Evolutionary conservation across 23 red algal genomes (phyloP).

Genomic region (Gracilariopsis chorda): DNA sequence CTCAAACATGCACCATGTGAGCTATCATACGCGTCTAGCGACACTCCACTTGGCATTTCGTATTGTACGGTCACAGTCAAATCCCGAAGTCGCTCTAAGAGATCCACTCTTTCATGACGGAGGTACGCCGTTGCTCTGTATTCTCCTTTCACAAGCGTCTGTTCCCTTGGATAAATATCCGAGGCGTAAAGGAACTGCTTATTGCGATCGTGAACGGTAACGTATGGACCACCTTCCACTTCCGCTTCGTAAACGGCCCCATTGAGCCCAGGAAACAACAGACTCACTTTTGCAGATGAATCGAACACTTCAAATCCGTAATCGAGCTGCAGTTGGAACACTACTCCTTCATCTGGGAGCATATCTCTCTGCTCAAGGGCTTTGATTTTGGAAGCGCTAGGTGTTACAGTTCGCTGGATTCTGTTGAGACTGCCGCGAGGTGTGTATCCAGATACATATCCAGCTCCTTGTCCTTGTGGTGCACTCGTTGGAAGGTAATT

Average conservation of each 20-base stretch:
- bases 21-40: slow-evolving; percentile 52
- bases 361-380: slow-evolving; percentile 25
- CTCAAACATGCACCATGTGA: slow-evolving; percentile 50
- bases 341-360: slow-evolving; percentile 21
- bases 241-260: slow-evolving; percentile 58
- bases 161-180: slow-evolving; percentile 60
- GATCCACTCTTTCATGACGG: slow-evolving; percentile 62
- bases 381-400: not conserved
- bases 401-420: slow-evolving; percentile 13
- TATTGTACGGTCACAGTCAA: slow-evolving; percentile 27
- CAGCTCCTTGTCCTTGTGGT: not conserved
- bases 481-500: not conserved
- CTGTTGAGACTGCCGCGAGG: slow-evolving; percentile 27
- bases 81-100: slow-evolving; percentile 52
- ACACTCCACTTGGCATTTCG: slow-evolving; percentile 21
- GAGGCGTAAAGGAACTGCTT: slow-evolving; percentile 43
- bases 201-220: slow-evolving; percentile 74
- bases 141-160: slow-evolving; percentile 52
- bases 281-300: slow-evolving; percentile 12
- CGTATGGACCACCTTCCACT: slow-evolving; percentile 75
- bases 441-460: slow-evolving; percentile 34
- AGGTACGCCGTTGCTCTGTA: slow-evolving; percentile 55
- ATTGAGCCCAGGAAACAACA: slow-evolving; percentile 69
- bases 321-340: slow-evolving; percentile 62
- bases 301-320: slow-evolving; percentile 60